phyloP scores from a whole-genome alignment of 208 protist species.

The Novymonas esmeraldas region DNA sequence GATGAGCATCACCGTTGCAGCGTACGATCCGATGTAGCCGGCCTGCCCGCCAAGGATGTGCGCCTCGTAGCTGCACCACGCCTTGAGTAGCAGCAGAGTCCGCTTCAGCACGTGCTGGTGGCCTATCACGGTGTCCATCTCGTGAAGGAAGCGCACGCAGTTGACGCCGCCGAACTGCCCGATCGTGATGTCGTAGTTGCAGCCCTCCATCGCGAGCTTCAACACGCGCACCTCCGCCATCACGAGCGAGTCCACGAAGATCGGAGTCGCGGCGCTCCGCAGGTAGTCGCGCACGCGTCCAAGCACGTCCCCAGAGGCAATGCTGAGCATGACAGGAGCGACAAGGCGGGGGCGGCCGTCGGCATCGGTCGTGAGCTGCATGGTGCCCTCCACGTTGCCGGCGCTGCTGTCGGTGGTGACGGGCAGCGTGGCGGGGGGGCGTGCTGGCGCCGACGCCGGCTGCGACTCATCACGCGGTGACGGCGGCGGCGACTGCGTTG shows the following conservation, averaged over 20 bases:
- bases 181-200: slow-evolving; percentile 89
- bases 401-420: slow-evolving; percentile 65
- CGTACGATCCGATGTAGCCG: slow-evolving; percentile 91
- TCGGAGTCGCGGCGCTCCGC: slow-evolving; percentile 38
- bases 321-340: slow-evolving; percentile 53
- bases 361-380: slow-evolving; percentile 50
- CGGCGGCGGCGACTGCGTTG: slow-evolving; percentile 19
- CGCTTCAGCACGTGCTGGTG: slow-evolving; percentile 89
- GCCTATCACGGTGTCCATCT: slow-evolving; percentile 85
- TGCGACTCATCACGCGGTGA: slow-evolving; percentile 8
- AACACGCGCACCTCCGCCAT: slow-evolving; percentile 86
- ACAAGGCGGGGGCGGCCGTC: slow-evolving; percentile 49
- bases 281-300: slow-evolving; percentile 70
- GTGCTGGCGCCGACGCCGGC: slow-evolving; percentile 11
- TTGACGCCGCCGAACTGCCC: slow-evolving; percentile 89
- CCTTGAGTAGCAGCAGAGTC: slow-evolving; percentile 89
- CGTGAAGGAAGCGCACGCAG: slow-evolving; percentile 89
- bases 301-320: slow-evolving; percentile 74
- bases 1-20: slow-evolving; percentile 91
- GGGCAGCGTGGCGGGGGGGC: slow-evolving; percentile 17
- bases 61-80: slow-evolving; percentile 92
- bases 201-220: slow-evolving; percentile 90
- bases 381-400: slow-evolving; percentile 50
- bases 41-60: slow-evolving; percentile 89
- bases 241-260: slow-evolving; percentile 82